A percentile compares a stretch with the other conserved stretches of the same genome.
Evolutionary conservation across 2,329 filamentous ascomycete species (phyloP).

Genomic region (Alternaria gansuensis): DNA sequence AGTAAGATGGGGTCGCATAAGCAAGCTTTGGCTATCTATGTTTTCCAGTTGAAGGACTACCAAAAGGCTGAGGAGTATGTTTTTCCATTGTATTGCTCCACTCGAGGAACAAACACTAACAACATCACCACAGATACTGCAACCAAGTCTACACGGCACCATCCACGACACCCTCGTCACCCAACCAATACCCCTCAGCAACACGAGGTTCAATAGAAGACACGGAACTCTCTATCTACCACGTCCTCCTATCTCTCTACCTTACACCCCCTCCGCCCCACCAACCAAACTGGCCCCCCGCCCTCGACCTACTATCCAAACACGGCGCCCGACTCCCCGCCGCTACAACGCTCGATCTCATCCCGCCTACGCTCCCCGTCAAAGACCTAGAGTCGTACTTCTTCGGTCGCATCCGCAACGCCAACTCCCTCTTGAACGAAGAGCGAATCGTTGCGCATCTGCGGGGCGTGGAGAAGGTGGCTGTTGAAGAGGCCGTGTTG

Average conservation of each 20-base stretch:
- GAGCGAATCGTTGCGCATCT: constrained; percentile 79
- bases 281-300: constrained; percentile 76
- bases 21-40: constrained; percentile 95
- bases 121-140: constrained; percentile 66
- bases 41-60: constrained; percentile 90
- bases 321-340: constrained; percentile 93
- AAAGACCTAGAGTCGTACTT: constrained; percentile 88
- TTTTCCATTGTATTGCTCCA: neutral
- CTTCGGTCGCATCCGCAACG: constrained; percentile 84
- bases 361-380: constrained; percentile 82
- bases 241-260: constrained; percentile 88
- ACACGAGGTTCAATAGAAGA: constrained; percentile 59
- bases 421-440: constrained; percentile 83
- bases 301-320: constrained; percentile 85
- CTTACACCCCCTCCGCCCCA: constrained; percentile 80
- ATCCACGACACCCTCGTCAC: constrained; percentile 22
- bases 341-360: constrained; percentile 82
- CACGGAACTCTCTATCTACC: constrained; percentile 81
- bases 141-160: constrained; percentile 77
- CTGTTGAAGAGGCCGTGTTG: constrained; percentile 74
- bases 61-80: constrained; percentile 86
- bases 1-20: constrained; percentile 96
- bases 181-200: constrained; percentile 44
- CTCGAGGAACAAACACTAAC: neutral
- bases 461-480: constrained; percentile 80